phyloP scores from a whole-genome alignment of 192 early-diverging fungal species.

The Coemansia sp. region DNA sequence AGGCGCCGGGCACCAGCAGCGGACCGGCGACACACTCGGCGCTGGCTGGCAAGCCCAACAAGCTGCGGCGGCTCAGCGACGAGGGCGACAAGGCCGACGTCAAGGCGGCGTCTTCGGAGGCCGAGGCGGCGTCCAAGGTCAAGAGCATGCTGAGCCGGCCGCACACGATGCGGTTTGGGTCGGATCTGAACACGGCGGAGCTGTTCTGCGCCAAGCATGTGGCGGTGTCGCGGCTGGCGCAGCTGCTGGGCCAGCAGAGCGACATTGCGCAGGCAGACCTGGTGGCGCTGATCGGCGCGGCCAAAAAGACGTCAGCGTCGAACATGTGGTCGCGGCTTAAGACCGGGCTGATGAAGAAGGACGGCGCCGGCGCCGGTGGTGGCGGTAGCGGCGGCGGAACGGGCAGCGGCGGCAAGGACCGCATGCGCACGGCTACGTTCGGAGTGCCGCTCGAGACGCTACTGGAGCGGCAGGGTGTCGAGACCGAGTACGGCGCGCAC shows the following conservation, averaged over 20 bases:
- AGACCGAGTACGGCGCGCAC: constrained; percentile 67
- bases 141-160: constrained; percentile 49
- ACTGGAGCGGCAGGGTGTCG: constrained; percentile 77
- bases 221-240: constrained; percentile 72
- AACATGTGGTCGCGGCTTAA: constrained; percentile 73
- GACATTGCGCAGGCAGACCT: constrained; percentile 71
- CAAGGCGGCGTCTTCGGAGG: constrained; percentile 7
- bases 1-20: constrained; percentile 1
- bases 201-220: constrained; percentile 79
- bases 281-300: constrained; percentile 67
- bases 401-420: constrained; percentile 28
- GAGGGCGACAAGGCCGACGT: not conserved
- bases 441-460: constrained; percentile 83
- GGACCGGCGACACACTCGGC: not conserved
- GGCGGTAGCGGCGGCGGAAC: constrained; percentile 9
- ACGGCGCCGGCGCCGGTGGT: constrained; percentile 17
- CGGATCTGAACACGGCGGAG: constrained; percentile 66
- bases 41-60: constrained; percentile 20
- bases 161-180: constrained; percentile 48
- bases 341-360: constrained; percentile 58
- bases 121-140: constrained; percentile 35
- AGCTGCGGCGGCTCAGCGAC: constrained; percentile 40
- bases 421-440: constrained; percentile 74
- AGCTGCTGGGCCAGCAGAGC: constrained; percentile 60
- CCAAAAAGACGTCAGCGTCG: constrained; percentile 58